Conservation (phyloP, 164 flowering plant genomes). For the Piper betle region DNA sequence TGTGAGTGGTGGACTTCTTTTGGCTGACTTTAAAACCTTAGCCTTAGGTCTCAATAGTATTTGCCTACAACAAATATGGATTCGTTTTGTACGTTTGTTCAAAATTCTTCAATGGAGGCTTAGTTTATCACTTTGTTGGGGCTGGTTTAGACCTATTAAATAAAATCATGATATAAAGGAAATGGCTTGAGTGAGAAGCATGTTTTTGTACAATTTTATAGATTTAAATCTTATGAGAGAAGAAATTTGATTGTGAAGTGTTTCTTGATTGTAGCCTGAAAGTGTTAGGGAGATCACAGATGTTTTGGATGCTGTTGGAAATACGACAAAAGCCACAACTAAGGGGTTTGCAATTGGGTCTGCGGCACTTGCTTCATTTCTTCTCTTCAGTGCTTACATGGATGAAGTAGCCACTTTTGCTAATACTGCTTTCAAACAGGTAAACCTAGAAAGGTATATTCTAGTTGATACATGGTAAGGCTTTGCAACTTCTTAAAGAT, state of each 20-base stretch:
- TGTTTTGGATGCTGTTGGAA: conserved; percentile 96
- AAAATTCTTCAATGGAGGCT: too few relatives aligned
- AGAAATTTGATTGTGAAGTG: not conserved
- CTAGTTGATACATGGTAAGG: not conserved
- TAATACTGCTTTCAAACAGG: conserved; percentile 64
- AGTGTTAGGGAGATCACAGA: conserved; percentile 97
- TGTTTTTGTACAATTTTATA: too few relatives aligned
- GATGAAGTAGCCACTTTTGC: conserved; percentile 95
- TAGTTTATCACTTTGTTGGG: too few relatives aligned
- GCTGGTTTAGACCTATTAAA: too few relatives aligned
- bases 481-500: not conserved
- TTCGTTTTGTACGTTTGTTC: too few relatives aligned
- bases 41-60: too few relatives aligned
- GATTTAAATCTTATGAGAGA: too few relatives aligned
- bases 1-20: too few relatives aligned
- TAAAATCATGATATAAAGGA: too few relatives aligned
- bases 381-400: conserved; percentile 97
- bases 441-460: conserved; percentile 4
- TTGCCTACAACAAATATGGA: too few relatives aligned
- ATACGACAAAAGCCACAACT: conserved; percentile 98
- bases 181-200: too few relatives aligned
- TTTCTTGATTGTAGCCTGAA: conserved; percentile 60
- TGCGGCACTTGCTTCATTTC: conserved; percentile 97
- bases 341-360: conserved; percentile 99
- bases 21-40: too few relatives aligned